Evolutionary conservation across 2,329 filamentous ascomycete genomes (phyloP).

Genomic region (Passalora sequoiae): DNA sequence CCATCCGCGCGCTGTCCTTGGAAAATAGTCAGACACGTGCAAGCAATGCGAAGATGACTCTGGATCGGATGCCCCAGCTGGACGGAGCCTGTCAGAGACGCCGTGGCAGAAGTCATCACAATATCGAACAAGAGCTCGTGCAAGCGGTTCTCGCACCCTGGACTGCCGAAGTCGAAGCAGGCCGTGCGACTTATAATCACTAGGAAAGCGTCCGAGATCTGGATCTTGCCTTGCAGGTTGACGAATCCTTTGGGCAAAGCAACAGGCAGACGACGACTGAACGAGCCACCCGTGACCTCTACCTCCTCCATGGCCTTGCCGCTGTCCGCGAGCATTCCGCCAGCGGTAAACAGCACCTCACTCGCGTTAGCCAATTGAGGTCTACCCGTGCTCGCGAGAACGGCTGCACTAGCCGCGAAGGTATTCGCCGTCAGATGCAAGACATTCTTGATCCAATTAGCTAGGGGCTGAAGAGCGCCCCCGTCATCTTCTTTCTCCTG

Average conservation of each 20-base stretch:
- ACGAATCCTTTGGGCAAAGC: slow-evolving; percentile 33
- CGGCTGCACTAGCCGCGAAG: slow-evolving; percentile 15
- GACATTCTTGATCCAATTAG: slow-evolving; percentile 24
- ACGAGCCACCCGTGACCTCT: slow-evolving; percentile 13
- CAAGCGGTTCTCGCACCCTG: slow-evolving; percentile 28
- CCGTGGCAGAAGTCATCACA: slow-evolving; percentile 25
- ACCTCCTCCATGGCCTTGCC: slow-evolving; percentile 18
- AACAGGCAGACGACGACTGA: slow-evolving; percentile 24
- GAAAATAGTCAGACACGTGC: slow-evolving; percentile 32
- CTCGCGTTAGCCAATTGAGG: slow-evolving; percentile 15
- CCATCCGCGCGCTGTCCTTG: slow-evolving; percentile 31
- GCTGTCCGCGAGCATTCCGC: slow-evolving; percentile 17
- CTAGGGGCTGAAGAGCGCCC: slow-evolving; percentile 15
- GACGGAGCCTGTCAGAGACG: slow-evolving; percentile 11
- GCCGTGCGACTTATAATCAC: slow-evolving; percentile 30
- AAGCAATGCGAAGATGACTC: slow-evolving; percentile 30
- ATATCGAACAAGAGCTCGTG: slow-evolving; percentile 31
- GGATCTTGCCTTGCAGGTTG: slow-evolving; percentile 25
- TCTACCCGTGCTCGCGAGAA: slow-evolving; percentile 12
- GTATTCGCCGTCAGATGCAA: slow-evolving; percentile 20
- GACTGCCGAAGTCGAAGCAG: slow-evolving; percentile 32
- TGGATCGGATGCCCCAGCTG: slow-evolving; percentile 28
- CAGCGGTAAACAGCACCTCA: slow-evolving; percentile 8
- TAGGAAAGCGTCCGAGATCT: slow-evolving; percentile 27
- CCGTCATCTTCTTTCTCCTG: background rate